Evolutionary conservation across 1,139 yeast genomes (phyloP).

Genomic region (Kluyveromyces sp.): DNA sequence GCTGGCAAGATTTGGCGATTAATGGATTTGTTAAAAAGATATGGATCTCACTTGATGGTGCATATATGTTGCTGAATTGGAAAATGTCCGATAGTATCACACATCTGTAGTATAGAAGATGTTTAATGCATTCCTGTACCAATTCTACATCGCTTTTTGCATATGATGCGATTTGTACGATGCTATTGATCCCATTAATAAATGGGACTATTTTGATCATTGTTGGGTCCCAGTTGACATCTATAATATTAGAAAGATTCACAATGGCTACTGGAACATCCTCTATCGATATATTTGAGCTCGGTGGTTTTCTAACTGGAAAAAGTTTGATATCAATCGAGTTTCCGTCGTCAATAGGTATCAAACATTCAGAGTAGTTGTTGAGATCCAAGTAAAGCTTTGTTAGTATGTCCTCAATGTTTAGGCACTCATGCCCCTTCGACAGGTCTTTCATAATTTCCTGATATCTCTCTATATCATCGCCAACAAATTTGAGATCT

Average conservation of each 20-base stretch:
- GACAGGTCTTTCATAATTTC: slow-evolving; percentile 26
- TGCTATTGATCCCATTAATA: slow-evolving; percentile 82
- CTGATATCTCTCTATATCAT: slow-evolving; percentile 19
- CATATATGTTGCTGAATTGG: slow-evolving; percentile 82
- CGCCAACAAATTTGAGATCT: slow-evolving; percentile 6
- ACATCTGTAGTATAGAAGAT: slow-evolving; percentile 82
- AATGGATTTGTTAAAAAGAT: slow-evolving; percentile 55
- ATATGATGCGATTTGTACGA: slow-evolving; percentile 65
- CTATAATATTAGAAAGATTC: slow-evolving; percentile 60
- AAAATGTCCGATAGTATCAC: slow-evolving; percentile 78
- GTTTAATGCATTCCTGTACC: slow-evolving; percentile 84
- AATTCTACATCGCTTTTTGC: slow-evolving; percentile 76
- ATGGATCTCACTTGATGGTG: slow-evolving; percentile 76
- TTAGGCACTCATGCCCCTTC: slow-evolving; percentile 38
- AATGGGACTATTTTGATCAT: slow-evolving; percentile 81
- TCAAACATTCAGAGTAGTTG: slow-evolving; percentile 90
- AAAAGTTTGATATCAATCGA: slow-evolving; percentile 88
- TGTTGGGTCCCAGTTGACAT: slow-evolving; percentile 96
- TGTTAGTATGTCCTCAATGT: slow-evolving; percentile 74
- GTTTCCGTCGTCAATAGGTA: slow-evolving; percentile 84
- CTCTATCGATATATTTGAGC: slow-evolving; percentile 47
- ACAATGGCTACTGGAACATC: slow-evolving; percentile 91
- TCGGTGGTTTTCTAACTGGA: slow-evolving; percentile 82
- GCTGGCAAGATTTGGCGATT: slow-evolving; percentile 80
- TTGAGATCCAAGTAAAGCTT: slow-evolving; percentile 90